Conservation (phyloP, 2,329 filamentous ascomycete genomes). For the Nemania serpens region DNA sequence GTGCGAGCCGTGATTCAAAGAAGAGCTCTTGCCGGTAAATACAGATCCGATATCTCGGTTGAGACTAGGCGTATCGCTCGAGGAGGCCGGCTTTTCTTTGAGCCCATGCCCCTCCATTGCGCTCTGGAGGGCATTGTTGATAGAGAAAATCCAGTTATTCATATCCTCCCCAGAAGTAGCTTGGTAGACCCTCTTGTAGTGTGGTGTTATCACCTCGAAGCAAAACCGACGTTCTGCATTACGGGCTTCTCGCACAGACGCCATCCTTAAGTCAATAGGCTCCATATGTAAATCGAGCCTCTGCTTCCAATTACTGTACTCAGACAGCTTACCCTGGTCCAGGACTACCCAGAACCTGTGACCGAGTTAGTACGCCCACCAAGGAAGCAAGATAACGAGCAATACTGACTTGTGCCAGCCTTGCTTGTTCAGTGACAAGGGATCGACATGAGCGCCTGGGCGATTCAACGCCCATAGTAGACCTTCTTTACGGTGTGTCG, state of each 20-base stretch:
- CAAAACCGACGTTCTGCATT: slow-evolving; percentile 95
- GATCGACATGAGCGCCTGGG: slow-evolving; percentile 92
- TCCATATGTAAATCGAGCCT: slow-evolving; percentile 96
- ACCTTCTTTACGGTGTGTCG: slow-evolving; percentile 85
- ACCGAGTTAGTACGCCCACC: slow-evolving; percentile 20
- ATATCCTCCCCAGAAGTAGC: slow-evolving; percentile 98
- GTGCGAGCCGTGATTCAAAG: slow-evolving; percentile 58
- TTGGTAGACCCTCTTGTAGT: slow-evolving; percentile 95
- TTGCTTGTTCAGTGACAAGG: slow-evolving; percentile 92
- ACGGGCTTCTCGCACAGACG: slow-evolving; percentile 92
- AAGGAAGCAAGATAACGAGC: background rate
- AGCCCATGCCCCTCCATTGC: slow-evolving; percentile 83
- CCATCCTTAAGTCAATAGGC: slow-evolving; percentile 94
- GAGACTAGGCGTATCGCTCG: slow-evolving; percentile 60
- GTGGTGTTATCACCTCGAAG: slow-evolving; percentile 97
- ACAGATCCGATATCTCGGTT: slow-evolving; percentile 90
- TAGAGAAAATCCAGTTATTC: slow-evolving; percentile 92
- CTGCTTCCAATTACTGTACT: slow-evolving; percentile 99
- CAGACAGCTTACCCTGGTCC: slow-evolving; percentile 93
- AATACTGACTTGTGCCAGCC: slow-evolving; percentile 93
- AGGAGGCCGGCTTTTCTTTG: slow-evolving; percentile 54
- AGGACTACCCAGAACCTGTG: slow-evolving; percentile 95
- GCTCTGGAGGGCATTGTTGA: slow-evolving; percentile 96
- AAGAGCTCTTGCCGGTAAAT: slow-evolving; percentile 87
- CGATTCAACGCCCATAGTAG: slow-evolving; percentile 92